Conservation (phyloP, 139 green algal species). For the Tetradesmus obliquus region DNA sequence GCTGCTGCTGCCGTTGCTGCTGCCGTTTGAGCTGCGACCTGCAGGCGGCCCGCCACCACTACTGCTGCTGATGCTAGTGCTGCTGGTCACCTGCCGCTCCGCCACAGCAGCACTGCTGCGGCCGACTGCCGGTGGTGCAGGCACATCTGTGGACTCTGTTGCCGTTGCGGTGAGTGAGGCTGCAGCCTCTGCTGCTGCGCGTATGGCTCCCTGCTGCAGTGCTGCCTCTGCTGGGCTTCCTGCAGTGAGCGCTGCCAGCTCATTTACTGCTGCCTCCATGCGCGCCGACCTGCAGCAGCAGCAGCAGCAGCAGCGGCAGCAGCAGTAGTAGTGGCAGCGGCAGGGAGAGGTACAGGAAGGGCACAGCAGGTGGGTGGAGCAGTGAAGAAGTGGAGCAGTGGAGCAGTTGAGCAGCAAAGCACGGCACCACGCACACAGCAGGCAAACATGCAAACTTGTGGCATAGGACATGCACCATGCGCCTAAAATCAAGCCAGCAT, state of each 20-base stretch:
- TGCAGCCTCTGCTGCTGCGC: background rate
- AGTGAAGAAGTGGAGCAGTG: no score
- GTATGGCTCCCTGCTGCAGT: conserved; percentile 28
- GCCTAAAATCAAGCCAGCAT: no score
- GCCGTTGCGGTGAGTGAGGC: background rate
- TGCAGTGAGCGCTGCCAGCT: conserved; percentile 35
- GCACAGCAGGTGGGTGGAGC: no score
- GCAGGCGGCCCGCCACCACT: background rate
- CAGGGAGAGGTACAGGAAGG: no score
- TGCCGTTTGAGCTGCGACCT: background rate
- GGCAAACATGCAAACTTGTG: no score
- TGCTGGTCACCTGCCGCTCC: background rate
- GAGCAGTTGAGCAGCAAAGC: no score
- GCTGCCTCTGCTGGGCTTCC: conserved; percentile 34
- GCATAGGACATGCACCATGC: no score
- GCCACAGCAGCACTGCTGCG: background rate
- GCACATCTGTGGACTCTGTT: background rate
- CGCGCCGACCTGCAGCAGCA: conserved; percentile 21
- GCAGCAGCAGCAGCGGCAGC: background rate
- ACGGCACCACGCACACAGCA: no score
- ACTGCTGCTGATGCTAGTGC: conserved; percentile 7
- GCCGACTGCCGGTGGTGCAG: background rate
- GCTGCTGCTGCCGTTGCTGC: conserved; percentile 11
- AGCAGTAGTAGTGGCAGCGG: background rate
- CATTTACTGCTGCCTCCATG: conserved; percentile 45